Evolutionary conservation across 2,329 filamentous ascomycete species (phyloP).

Genomic region (Aureobasidium pullulans): DNA sequence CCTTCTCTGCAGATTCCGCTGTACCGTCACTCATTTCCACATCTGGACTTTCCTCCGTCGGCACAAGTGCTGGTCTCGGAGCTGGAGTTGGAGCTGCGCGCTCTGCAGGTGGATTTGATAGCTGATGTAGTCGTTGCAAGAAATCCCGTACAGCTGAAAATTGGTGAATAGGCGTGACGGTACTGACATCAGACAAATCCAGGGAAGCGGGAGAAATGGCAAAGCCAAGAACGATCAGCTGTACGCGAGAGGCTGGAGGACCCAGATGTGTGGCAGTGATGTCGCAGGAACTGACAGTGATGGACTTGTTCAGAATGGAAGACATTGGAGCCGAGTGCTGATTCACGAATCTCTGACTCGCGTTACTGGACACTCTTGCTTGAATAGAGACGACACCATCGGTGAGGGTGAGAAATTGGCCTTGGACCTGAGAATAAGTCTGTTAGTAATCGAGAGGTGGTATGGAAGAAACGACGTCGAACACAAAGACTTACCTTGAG

Average conservation of each 20-base stretch:
- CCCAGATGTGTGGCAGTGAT: not conserved
- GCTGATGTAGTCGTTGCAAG: not conserved
- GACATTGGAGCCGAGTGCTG: not conserved
- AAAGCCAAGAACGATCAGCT: conserved; percentile 3
- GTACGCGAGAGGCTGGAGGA: not conserved
- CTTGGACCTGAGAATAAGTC: conserved; percentile 11
- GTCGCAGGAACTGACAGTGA: not conserved
- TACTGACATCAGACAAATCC: not conserved
- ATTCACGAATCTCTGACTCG: not conserved
- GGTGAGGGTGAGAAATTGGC: not conserved
- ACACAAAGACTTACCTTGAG: conserved; percentile 3
- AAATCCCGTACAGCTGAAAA: not conserved
- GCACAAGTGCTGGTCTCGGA: not conserved
- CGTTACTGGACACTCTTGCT: not conserved
- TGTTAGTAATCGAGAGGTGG: conserved; percentile 8
- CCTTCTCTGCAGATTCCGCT: too few relatives aligned
- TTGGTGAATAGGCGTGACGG: not conserved
- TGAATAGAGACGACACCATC: not conserved
- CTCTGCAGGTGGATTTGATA: not conserved
- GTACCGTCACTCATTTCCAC: not conserved
- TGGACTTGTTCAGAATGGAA: conserved; percentile 10
- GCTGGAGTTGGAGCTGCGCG: not conserved
- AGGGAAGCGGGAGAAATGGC: not conserved
- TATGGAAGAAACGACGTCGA: not conserved
- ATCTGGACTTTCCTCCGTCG: not conserved